phyloP scores from a whole-genome alignment of 2,329 filamentous ascomycete species.

The Arthrobotrys conoides region DNA sequence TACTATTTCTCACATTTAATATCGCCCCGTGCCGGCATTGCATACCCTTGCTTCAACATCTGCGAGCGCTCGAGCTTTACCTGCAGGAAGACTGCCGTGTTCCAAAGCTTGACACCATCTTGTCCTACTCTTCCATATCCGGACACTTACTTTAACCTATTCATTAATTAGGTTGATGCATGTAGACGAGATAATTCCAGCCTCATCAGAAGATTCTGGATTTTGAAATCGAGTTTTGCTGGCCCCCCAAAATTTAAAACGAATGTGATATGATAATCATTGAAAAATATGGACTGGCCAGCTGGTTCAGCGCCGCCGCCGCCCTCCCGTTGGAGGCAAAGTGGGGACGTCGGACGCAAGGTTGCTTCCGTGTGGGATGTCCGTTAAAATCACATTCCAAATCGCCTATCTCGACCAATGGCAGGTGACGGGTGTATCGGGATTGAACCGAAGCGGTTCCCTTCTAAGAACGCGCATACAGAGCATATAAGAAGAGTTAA shows the following conservation, averaged over 20 bases:
- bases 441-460: conserved; percentile 22
- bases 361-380: conserved; percentile 44
- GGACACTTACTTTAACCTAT: conserved; percentile 12
- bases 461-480: conserved; percentile 10
- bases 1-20: conserved; percentile 36
- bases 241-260: neutral
- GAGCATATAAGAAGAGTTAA: conserved; percentile 49
- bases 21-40: conserved; percentile 53
- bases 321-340: conserved; percentile 23
- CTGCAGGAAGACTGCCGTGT: conserved; percentile 25
- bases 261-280: conserved; percentile 9
- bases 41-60: conserved; percentile 43
- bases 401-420: conserved; percentile 56
- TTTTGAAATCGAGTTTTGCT: neutral
- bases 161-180: conserved; percentile 14
- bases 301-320: conserved; percentile 10
- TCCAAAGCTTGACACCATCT: conserved; percentile 23
- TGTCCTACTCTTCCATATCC: conserved; percentile 10
- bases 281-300: neutral
- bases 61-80: conserved; percentile 44
- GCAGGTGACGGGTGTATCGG: conserved; percentile 17
- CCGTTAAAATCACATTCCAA: conserved; percentile 33
- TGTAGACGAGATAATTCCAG: conserved; percentile 4
- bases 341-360: conserved; percentile 35
- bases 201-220: conserved; percentile 15